Base-by-base conservation (phyloP, 495 filamentous ascomycete genomes). In the Recurvomyces mirabilis region DNA sequence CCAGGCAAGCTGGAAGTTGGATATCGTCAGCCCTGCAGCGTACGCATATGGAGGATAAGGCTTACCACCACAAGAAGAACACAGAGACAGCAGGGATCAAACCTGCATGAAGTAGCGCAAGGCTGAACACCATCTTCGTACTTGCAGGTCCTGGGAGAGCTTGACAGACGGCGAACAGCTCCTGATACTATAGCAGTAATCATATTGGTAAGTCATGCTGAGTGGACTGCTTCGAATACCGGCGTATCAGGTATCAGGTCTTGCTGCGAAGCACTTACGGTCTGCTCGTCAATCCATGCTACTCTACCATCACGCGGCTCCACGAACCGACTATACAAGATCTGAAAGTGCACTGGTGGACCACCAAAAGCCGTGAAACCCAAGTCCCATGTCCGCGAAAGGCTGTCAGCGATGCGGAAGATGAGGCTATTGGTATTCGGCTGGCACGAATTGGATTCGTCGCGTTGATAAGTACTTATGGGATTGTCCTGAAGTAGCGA, bases 111-210 rank as follows among this genome's bases (percentile, higher is more conserved):
- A 87, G 69, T 29, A 82, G 54, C 22, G 79, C 76, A 22, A 89
- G 75, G 50, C 78, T 82, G 51, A 83, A 88, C 0, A 76, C 55
- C 78, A 89, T 85, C 62, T 89, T 89, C 14, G 83, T 87, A 56
- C 76, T 82, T 1, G 58, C 84, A 0, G 85, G 84, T 0, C 85
- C 85, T 0, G 81, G 77, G 15, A 88, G 72, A 12, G 78, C 77
- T 59, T 88, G 84, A 35, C 74, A 81, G 49, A 93, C 64, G 15
- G 80, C 81, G 59, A 89, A 93, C 13, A 88, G 70, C 54, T 93
- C 84, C 62, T 87, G 81, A 62, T 83, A 93, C 38, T 41, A 20
- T 23, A 30, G 9, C 26, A 36, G 32, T 39, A 13, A 15, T 10
- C 15, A 24, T 15, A 18, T 36, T 36, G n/a, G n/a, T n/a, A n/a